Percentiles rank a stretch among this genome's conserved stretches.
These are phyloP conservation scores for Omphalotus olearius DNA, from an alignment of 1,284 basidiomycete genomes.

Conservation along the genomic window DNA sequence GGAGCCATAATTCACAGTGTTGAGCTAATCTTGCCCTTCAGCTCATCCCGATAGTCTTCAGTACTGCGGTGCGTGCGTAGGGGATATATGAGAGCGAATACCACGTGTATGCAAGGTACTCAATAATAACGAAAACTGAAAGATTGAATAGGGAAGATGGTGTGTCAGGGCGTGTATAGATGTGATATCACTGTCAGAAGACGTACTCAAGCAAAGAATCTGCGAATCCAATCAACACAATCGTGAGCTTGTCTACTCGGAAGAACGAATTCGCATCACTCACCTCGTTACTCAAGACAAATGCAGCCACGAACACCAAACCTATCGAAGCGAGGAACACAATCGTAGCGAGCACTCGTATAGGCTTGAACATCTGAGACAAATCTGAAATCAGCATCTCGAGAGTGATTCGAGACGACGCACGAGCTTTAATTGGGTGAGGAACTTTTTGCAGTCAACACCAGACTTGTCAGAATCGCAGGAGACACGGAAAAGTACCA, in stretches of 20 bases:
- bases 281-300: conserved; percentile 66
- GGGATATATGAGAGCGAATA: conserved; percentile 84
- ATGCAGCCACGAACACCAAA: conserved; percentile 79
- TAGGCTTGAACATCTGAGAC: conserved; percentile 86
- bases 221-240: conserved; percentile 11
- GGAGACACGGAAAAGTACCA: background rate
- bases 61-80: conserved; percentile 73
- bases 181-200: conserved; percentile 2
- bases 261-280: conserved; percentile 24
- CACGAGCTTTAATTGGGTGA: conserved; percentile 76
- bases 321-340: conserved; percentile 75
- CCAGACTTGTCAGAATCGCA: background rate
- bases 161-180: too few relatives aligned
- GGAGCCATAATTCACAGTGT: background rate
- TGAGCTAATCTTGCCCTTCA: conserved; percentile 11
- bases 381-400: background rate
- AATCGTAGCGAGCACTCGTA: conserved; percentile 81
- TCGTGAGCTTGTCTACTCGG: background rate
- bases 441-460: conserved; percentile 48
- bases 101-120: conserved; percentile 85
- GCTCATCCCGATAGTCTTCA: conserved; percentile 59
- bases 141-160: too few relatives aligned
- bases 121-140: conserved; percentile 82
- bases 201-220: conserved; percentile 47
- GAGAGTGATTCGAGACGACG: conserved; percentile 15